A percentile compares a stretch with the other conserved stretches of the same genome.
Evolutionary conservation across 441 rosid species (phyloP).

Genomic region (Jatropha podagrica): DNA sequence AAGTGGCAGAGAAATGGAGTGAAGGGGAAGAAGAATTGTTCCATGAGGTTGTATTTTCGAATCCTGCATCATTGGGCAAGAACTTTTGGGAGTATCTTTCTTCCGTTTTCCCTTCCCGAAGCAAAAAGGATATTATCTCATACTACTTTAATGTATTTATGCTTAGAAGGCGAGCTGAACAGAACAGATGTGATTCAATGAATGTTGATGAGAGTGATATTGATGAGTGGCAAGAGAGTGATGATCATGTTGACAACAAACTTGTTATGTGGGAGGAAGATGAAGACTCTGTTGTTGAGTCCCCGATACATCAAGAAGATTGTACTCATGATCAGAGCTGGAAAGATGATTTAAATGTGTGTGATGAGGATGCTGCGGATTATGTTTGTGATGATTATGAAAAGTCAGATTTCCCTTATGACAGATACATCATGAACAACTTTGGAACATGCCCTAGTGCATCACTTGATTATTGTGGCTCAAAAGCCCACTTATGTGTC

Average conservation of each 20-base stretch:
- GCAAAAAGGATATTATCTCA: slow-evolving; percentile 40
- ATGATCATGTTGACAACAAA: slow-evolving; percentile 27
- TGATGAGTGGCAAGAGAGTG: slow-evolving; percentile 55
- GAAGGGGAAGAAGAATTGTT: slow-evolving; percentile 40
- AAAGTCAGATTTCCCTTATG: slow-evolving; percentile 12
- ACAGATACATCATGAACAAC: background rate
- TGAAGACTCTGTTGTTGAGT: slow-evolving; percentile 47
- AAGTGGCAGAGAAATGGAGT: slow-evolving; percentile 43
- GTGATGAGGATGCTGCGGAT: slow-evolving; percentile 24
- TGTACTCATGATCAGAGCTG: slow-evolving; percentile 3
- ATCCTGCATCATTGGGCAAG: slow-evolving; percentile 36
- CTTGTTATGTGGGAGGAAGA: slow-evolving; percentile 33
- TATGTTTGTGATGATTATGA: slow-evolving; percentile 19
- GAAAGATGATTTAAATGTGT: slow-evolving; percentile 21
- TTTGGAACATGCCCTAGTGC: slow-evolving; percentile 23
- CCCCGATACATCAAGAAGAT: slow-evolving; percentile 27
- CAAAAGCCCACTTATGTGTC: slow-evolving; percentile 17
- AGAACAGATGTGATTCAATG: slow-evolving; percentile 40
- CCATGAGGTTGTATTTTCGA: slow-evolving; percentile 40
- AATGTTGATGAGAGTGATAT: slow-evolving; percentile 63
- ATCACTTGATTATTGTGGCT: slow-evolving; percentile 13
- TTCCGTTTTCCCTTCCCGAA: slow-evolving; percentile 36
- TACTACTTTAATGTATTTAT: slow-evolving; percentile 54
- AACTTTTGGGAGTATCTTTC: slow-evolving; percentile 50
- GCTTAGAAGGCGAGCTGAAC: slow-evolving; percentile 43